These are phyloP conservation scores for Aspergillus ibericus DNA, from an alignment of 2,329 filamentous ascomycete species.

Conservation along the genomic window DNA sequence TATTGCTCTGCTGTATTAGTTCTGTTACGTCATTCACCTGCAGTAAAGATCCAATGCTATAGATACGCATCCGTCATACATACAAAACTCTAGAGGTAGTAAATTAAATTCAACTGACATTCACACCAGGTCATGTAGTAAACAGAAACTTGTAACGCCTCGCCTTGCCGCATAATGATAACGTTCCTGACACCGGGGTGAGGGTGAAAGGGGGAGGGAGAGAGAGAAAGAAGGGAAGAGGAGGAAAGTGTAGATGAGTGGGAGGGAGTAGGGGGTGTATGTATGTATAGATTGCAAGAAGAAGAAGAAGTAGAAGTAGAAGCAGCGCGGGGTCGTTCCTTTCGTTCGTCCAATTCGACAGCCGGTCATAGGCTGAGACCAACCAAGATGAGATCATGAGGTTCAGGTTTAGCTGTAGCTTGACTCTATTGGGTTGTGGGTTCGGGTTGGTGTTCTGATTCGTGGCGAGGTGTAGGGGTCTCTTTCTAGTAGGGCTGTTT, in stretches of 20 bases:
- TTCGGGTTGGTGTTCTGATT: not conserved
- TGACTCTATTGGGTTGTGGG: not conserved
- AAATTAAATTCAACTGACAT: not conserved
- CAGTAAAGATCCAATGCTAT: not conserved
- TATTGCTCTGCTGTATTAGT: no score
- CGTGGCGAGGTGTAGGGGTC: not conserved
- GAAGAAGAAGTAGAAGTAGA: not conserved
- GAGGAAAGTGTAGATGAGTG: not conserved
- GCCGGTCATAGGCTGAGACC: not conserved
- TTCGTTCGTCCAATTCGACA: conserved; percentile 1
- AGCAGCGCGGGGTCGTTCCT: not conserved
- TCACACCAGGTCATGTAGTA: not conserved
- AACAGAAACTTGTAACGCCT: conserved; percentile 23
- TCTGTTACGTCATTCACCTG: no score
- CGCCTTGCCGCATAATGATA: conserved; percentile 26
- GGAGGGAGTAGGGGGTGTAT: no score
- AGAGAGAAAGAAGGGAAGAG: conserved; percentile 10
- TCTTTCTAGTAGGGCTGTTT: conserved; percentile 14
- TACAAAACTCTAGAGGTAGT: no score
- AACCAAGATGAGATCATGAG: not conserved
- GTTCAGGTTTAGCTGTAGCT: not conserved
- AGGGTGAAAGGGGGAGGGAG: conserved; percentile 3
- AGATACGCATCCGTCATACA: not conserved
- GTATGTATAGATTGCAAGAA: conserved; percentile 4
- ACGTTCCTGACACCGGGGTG: conserved; percentile 35